phyloP scores from a whole-genome alignment of 179 eudicot genomes.

The Beta macrorhiza region DNA sequence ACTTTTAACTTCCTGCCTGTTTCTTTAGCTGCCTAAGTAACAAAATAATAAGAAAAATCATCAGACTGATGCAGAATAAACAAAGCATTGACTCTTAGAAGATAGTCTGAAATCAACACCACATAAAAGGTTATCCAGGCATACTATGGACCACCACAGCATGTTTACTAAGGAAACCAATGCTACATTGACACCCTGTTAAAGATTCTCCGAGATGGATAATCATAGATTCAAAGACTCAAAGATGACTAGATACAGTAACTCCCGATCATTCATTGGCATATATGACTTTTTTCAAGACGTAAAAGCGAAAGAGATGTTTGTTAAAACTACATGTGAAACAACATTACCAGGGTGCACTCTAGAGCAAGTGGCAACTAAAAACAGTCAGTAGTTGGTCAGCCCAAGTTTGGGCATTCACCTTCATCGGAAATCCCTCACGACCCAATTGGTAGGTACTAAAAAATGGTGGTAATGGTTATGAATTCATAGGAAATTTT shows the following conservation, averaged over 20 bases:
- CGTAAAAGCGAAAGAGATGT: not conserved
- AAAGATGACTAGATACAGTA: not conserved
- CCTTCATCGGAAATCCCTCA: not conserved
- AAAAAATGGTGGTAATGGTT: too few species aligned
- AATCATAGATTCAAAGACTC: not conserved
- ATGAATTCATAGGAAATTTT: too few species aligned
- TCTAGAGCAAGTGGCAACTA: not conserved
- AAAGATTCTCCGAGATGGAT: not conserved
- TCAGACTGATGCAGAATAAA: not conserved
- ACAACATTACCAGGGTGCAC: not conserved
- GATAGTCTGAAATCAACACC: not conserved
- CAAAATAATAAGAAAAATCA: conserved; percentile 1
- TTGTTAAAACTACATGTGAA: not conserved
- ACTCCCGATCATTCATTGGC: not conserved
- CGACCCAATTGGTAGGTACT: too few species aligned
- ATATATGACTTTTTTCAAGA: not conserved
- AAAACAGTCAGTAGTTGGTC: not conserved
- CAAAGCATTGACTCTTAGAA: not conserved
- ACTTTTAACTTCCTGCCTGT: conserved; percentile 83
- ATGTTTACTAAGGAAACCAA: too few species aligned
- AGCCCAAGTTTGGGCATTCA: not conserved
- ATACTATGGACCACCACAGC: not conserved
- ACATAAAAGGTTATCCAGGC: too few species aligned
- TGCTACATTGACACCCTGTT: not conserved
- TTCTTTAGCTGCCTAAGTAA: conserved; percentile 85